Percentiles rank a stretch among this genome's conserved stretches.
Evolutionary conservation across 176 grass and related monocot species (phyloP).

Genomic region (Rhynchospora tenuis): DNA sequence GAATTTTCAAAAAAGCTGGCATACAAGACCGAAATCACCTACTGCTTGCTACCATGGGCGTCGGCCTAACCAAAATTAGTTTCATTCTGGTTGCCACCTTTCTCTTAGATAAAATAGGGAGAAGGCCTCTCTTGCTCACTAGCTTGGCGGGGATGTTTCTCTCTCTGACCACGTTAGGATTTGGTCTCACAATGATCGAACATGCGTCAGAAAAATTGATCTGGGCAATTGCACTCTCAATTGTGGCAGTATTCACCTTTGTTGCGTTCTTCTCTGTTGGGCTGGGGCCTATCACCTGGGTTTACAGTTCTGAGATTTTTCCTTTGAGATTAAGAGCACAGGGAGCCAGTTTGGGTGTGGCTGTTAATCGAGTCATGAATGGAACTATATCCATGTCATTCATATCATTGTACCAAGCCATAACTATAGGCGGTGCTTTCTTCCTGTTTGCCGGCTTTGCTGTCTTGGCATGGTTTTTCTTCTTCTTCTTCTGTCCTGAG

Average conservation of each 20-base stretch:
- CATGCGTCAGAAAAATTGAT: background rate
- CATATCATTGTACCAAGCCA: constrained; percentile 62
- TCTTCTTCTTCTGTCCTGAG: constrained; percentile 71
- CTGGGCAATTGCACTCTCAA: constrained; percentile 35
- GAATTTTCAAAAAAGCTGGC: constrained; percentile 62
- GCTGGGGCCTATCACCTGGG: constrained; percentile 73
- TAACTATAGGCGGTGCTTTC: constrained; percentile 64
- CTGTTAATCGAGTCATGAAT: constrained; percentile 59
- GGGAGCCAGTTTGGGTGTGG: constrained; percentile 59
- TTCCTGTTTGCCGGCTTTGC: constrained; percentile 62
- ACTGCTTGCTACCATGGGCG: constrained; percentile 46
- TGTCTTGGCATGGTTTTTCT: constrained; percentile 56
- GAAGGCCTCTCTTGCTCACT: constrained; percentile 65
- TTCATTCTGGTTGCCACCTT: constrained; percentile 74
- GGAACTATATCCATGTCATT: constrained; percentile 69
- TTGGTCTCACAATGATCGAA: constrained; percentile 37
- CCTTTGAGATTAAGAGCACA: constrained; percentile 59
- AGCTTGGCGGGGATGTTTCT: constrained; percentile 67
- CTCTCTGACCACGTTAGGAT: constrained; percentile 43
- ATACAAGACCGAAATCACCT: constrained; percentile 13
- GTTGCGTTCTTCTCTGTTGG: constrained; percentile 69
- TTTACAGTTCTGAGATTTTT: constrained; percentile 92
- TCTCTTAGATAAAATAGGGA: constrained; percentile 61
- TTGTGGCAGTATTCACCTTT: constrained; percentile 45
- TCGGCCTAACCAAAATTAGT: constrained; percentile 66